Conservation (phyloP, 2,329 filamentous ascomycete species). For the Phyllosticta paracitricarpa region DNA sequence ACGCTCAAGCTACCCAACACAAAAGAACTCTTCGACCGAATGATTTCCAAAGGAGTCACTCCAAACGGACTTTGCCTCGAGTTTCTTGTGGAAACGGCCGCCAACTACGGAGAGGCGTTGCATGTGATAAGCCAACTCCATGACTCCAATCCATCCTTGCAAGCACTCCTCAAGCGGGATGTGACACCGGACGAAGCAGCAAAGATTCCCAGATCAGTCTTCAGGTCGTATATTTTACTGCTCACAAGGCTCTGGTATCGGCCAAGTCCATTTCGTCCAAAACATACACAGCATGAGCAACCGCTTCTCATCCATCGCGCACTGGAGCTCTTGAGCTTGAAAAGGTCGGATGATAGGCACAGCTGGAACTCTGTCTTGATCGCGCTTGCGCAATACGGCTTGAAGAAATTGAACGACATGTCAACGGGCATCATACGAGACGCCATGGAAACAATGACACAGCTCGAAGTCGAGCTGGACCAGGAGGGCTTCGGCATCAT, state of each 20-base stretch:
- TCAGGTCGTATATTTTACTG: conserved; percentile 44
- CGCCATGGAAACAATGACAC: not conserved
- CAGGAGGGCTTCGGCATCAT: conserved; percentile 1
- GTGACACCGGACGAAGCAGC: conserved; percentile 16
- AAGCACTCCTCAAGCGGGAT: not conserved
- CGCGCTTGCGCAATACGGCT: conserved; percentile 8
- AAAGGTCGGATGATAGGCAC: conserved; percentile 11
- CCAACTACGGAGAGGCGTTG: not conserved
- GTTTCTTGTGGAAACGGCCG: conserved; percentile 41
- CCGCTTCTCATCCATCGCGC: conserved; percentile 13
- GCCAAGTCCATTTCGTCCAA: conserved; percentile 16
- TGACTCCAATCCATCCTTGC: not conserved
- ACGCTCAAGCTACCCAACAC: conserved; percentile 51
- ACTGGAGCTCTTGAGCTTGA: conserved; percentile 17
- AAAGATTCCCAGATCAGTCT: conserved; percentile 26
- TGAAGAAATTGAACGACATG: not conserved
- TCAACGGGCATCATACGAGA: not conserved
- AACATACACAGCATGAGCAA: not conserved
- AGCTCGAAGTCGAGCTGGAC: conserved; percentile 1
- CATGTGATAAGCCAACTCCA: not conserved
- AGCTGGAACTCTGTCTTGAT: conserved; percentile 18
- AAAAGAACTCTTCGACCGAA: conserved; percentile 48
- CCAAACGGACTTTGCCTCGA: conserved; percentile 43
- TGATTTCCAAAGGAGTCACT: conserved; percentile 41
- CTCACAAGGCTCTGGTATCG: conserved; percentile 36